Base-by-base conservation (phyloP, 2,329 filamentous ascomycete genomes). In the Chalaropsis ovoidea region DNA sequence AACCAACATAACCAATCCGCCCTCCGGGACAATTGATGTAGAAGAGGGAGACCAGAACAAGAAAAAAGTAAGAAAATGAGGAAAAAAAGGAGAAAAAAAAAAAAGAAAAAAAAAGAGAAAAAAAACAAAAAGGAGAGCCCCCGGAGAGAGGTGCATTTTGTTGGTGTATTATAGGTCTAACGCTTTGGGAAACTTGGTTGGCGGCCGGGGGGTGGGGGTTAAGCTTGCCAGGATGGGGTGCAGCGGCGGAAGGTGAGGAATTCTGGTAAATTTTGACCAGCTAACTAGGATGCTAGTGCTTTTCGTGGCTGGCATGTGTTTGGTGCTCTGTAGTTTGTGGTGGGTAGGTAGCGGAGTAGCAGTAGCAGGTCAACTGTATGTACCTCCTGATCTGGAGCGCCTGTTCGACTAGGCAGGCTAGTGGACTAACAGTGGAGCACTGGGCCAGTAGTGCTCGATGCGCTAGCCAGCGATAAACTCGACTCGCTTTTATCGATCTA, bases 41-140 rank as follows among this genome's bases (percentile, higher is more conserved):
- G 69, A 69, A 58, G 68, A 67, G 54, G 65, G 35, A 45, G 27
- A 56, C 31, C 69, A 69, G 39, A 17, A 65, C 35, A 72, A 69
- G 65, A 70, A 68, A 63, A 63, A 69, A 67, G 71, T 67, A 64
- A 35, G 70, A 63, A 70, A 69, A 68, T 67, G 65, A 43, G 49
- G 52, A 61, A 64, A 39, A 65, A 52, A 22, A 61, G 35, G 63
- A 67, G 64, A 27, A 61, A 35, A 67, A 67, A 67, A 64, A 54
- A 63, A 56, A 62, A 62, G 56, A 66, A 67, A 64, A 56, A 58
- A 56, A 62, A 58, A 64, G 61, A 63, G 62, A 62, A 62, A 62
- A 66, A 67, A 64, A 56, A 58, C 62, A 62, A 58, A 67, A 67
- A 67, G 65, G 62, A 56, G 62, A 64, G 65, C 65, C 62, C 65